phyloP scores from a whole-genome alignment of 495 filamentous ascomycete genomes.

The Xylaria flabelliformis region DNA sequence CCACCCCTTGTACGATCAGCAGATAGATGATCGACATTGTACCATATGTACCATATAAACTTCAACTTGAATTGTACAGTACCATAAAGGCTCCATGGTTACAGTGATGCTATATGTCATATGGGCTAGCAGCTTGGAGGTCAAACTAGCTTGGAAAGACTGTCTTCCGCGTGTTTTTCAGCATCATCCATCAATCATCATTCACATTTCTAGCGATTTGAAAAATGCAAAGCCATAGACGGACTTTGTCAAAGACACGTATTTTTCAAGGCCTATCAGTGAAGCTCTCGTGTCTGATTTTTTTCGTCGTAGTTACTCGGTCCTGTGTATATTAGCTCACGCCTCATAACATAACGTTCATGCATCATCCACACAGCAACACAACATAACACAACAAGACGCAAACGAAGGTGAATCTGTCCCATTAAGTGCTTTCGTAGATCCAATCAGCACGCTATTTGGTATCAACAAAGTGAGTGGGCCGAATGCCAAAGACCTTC shows the following conservation, averaged over 20 bases:
- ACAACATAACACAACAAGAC: neutral
- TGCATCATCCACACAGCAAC: neutral
- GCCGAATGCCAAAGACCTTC: slow-evolving; percentile 17
- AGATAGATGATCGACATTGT: neutral
- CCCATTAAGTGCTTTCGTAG: slow-evolving; percentile 19
- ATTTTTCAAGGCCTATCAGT: neutral
- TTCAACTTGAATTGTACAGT: neutral
- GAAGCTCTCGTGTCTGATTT: neutral
- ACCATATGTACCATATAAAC: neutral
- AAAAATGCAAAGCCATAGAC: neutral
- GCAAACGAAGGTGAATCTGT: slow-evolving; percentile 9
- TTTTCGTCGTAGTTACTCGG: neutral
- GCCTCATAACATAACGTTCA: neutral
- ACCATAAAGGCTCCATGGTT: neutral
- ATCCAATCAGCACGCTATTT: slow-evolving; percentile 20
- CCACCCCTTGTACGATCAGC: neutral
- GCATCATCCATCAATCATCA: neutral
- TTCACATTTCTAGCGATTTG: neutral
- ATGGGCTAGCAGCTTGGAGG: neutral
- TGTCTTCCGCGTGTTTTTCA: neutral
- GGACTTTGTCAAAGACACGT: neutral
- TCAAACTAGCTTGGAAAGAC: neutral
- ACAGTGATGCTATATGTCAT: neutral
- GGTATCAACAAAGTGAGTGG: slow-evolving; percentile 15
- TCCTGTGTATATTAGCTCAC: neutral